A percentile compares a stretch with the other conserved stretches of the same genome.
These are phyloP conservation scores for Phaeosphaeriaceae sp. DNA, from an alignment of 2,329 filamentous ascomycete genomes.

Conservation along the genomic window DNA sequence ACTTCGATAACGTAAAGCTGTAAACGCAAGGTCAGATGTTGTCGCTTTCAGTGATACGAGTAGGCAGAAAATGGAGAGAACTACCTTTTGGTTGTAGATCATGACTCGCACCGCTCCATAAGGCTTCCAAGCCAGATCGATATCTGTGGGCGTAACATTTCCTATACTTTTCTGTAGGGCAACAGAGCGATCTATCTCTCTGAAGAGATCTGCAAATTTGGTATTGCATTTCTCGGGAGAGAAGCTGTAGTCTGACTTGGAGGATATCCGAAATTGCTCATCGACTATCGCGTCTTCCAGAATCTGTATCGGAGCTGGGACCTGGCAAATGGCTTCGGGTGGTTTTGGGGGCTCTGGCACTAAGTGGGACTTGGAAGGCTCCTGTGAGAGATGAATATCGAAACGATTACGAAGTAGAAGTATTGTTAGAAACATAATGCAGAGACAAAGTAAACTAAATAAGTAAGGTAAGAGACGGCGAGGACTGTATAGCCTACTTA, in stretches of 20 bases:
- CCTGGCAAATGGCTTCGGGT: no score
- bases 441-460: constrained; percentile 3
- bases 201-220: constrained; percentile 28
- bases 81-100: constrained; percentile 36
- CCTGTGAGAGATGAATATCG: neutral
- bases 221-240: constrained; percentile 21
- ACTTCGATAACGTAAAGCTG: constrained; percentile 45
- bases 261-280: no score
- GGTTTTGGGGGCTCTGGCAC: neutral
- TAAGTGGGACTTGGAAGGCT: neutral
- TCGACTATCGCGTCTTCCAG: no score
- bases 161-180: constrained; percentile 15
- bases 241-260: no score
- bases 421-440: constrained; percentile 1
- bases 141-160: constrained; percentile 20
- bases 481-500: constrained; percentile 4
- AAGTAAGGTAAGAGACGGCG: constrained; percentile 3
- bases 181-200: constrained; percentile 28
- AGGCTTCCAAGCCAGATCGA: constrained; percentile 27
- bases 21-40: neutral
- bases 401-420: constrained; percentile 11
- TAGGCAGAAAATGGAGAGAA: neutral
- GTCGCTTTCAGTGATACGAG: neutral
- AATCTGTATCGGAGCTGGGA: no score
- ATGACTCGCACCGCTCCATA: constrained; percentile 33